A percentile compares a stretch with the other conserved stretches of the same genome.
phyloP scores from a whole-genome alignment of 176 grass and related monocot species.

The Poa pratensis region DNA sequence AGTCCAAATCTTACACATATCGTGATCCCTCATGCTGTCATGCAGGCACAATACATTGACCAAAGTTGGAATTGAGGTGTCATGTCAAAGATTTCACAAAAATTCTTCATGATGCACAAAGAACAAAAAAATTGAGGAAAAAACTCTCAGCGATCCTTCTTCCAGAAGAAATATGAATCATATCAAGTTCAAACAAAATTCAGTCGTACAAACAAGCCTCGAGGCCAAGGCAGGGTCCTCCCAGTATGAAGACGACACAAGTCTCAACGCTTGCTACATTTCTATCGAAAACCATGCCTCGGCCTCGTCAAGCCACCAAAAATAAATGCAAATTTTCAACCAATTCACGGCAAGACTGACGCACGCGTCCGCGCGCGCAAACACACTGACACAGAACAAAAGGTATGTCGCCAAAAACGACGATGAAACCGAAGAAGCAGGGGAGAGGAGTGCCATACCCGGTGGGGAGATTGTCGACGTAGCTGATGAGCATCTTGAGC shows the following conservation, averaged over 20 bases:
- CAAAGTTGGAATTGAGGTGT: not conserved
- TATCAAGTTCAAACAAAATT: conserved; percentile 11
- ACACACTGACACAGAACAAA: conserved; percentile 13
- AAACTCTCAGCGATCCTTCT: not conserved
- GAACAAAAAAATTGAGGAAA: not conserved
- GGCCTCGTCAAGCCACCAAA: not conserved
- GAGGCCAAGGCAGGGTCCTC: not conserved
- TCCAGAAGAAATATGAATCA: conserved; percentile 24
- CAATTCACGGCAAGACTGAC: not conserved
- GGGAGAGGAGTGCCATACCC: conserved; percentile 48
- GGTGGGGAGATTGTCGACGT: conserved; percentile 89
- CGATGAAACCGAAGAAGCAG: conserved; percentile 4
- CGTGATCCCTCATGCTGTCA: not conserved
- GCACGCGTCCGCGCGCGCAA: not conserved
- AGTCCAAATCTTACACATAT: not conserved
- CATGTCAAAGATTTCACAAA: not conserved
- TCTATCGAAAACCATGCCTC: not conserved
- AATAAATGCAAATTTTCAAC: not conserved
- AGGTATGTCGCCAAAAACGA: not conserved
- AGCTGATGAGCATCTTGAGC: conserved; percentile 95
- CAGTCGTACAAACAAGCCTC: no score
- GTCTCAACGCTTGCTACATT: no score
- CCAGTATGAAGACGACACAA: not conserved
- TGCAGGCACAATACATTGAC: not conserved
- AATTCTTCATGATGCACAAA: not conserved